Conservation (phyloP, 371 early-diverging fungal species). For the Dipsacomyces acuminosporus region DNA sequence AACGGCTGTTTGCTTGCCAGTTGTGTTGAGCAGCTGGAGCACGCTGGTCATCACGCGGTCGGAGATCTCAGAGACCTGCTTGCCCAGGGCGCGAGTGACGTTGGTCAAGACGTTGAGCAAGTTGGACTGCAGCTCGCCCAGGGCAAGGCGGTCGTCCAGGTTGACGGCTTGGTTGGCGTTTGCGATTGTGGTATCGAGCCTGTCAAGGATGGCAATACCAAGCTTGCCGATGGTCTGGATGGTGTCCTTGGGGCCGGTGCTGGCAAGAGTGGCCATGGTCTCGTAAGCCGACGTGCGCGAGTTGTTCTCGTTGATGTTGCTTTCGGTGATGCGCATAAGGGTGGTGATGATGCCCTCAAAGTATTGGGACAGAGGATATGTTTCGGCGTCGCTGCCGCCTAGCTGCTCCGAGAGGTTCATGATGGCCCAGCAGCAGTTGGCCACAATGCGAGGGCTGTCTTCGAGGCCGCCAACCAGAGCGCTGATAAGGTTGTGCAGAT, state of each 20-base stretch:
- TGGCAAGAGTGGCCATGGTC: slow-evolving; percentile 75
- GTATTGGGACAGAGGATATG: slow-evolving; percentile 70
- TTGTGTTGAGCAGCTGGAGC: slow-evolving; percentile 60
- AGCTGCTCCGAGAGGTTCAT: slow-evolving; percentile 83
- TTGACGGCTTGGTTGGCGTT: slow-evolving; percentile 66
- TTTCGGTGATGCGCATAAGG: slow-evolving; percentile 69
- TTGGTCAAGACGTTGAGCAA: slow-evolving; percentile 81
- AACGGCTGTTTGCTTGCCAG: slow-evolving; percentile 68
- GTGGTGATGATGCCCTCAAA: slow-evolving; percentile 74
- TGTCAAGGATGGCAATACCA: slow-evolving; percentile 65
- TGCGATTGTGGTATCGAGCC: slow-evolving; percentile 56
- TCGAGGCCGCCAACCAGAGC: slow-evolving; percentile 76
- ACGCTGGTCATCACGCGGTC: slow-evolving; percentile 86
- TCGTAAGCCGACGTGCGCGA: slow-evolving; percentile 89
- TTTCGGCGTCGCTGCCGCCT: slow-evolving; percentile 54
- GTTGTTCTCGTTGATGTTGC: slow-evolving; percentile 65
- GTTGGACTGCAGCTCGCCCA: slow-evolving; percentile 84
- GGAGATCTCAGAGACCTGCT: slow-evolving; percentile 63
- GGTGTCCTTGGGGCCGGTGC: slow-evolving; percentile 70
- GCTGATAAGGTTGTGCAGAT: slow-evolving; percentile 65
- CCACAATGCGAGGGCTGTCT: slow-evolving; percentile 81
- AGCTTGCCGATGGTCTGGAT: slow-evolving; percentile 66
- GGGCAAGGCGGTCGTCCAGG: slow-evolving; percentile 70
- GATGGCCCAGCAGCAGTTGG: slow-evolving; percentile 91
- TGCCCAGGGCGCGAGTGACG: slow-evolving; percentile 68